phyloP scores from a whole-genome alignment of 352 stramenopile species.

The Globisporangium megalacanthum region DNA sequence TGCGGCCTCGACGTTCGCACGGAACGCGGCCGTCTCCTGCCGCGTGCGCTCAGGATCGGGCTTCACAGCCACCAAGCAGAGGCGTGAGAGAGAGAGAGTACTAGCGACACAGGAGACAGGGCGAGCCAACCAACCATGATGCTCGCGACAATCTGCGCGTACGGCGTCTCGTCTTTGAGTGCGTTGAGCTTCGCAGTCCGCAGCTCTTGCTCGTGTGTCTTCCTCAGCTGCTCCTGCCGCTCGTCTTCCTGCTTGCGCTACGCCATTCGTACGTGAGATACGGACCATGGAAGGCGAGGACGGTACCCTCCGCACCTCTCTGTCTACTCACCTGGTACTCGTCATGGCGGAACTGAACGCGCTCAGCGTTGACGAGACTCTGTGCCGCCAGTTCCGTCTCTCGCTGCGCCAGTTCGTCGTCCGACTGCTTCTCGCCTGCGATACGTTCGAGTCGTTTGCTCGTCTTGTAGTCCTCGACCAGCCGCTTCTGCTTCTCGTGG shows the following conservation, averaged over 20 bases:
- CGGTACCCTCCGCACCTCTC: not conserved
- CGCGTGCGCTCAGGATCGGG: constrained; percentile 52
- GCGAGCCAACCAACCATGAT: constrained; percentile 34
- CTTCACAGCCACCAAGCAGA: constrained; percentile 18
- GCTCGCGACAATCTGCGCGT: constrained; percentile 51
- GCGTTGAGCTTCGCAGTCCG: constrained; percentile 42
- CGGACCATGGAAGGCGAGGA: not conserved
- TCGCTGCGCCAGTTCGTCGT: constrained; percentile 27
- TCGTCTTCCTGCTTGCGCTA: constrained; percentile 55
- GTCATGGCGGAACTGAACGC: constrained; percentile 50
- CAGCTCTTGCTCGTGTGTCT: constrained; percentile 25
- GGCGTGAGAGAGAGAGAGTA: not conserved
- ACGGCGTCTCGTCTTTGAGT: constrained; percentile 61
- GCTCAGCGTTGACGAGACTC: constrained; percentile 50
- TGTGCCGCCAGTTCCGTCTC: constrained; percentile 30
- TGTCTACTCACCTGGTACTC: constrained; percentile 40
- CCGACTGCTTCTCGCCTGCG: constrained; percentile 27
- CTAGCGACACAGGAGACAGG: not conserved
- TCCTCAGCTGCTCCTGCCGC: constrained; percentile 23
- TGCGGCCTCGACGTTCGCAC: constrained; percentile 53
- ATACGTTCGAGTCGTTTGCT: constrained; percentile 40
- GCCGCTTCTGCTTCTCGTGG: constrained; percentile 38
- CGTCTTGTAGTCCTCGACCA: constrained; percentile 61
- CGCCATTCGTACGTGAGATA: not conserved
- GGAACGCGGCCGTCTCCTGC: constrained; percentile 68